Evolutionary conservation across 2,329 filamentous ascomycete species (phyloP), one percentile per base, ranked within the genome.

Genomic region (Paracorniculantispora psalliotae): DNA sequence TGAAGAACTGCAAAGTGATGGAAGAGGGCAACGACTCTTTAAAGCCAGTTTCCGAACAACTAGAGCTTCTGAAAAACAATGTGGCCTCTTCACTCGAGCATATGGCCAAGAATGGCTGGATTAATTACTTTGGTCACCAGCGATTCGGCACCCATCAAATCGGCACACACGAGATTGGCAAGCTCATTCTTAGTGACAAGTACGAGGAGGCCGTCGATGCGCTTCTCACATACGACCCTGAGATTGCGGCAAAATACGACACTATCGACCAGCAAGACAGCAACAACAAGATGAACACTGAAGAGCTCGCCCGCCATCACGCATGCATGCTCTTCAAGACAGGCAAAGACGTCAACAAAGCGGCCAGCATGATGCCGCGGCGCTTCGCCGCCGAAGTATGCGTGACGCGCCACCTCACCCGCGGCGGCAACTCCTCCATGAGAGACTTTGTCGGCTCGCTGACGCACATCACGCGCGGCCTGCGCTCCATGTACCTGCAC

Each of bases 61-160:
- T 74, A 9, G 65, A 69, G 17, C 63, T 65, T 35, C 63, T 77
- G 47, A 67, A 64, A 57, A 57, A 63, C 26, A 70, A 81, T 39
- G 78, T 86, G 10, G 78, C 79, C 59, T 72, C 79, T 15, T 80
- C 90, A 1, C 76, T 96, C 53, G 77, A 81, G 44, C 84, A 87
- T 63, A 84, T 97, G 64, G 79, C 81, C 57, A 75, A 85, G 46
- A 82, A 87, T 47, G 94, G 94, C 2, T 99, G 96, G 78, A 87
- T 99, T 74, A 99, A 99, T 75, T 99, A 97, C 76, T 99, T 92
- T 69, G 94, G 94, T 9, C 85, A 97, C n/a, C 94, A 99, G 75
- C 87, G 94, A 25, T 99, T 99, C 67, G 94, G 94, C 28, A 93
- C 92, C 0, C 93, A 94, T 72, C 78, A 85, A 28, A 88, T 90